Conservation (phyloP, 1,139 yeast genomes). For the Kluyveromyces marxianus region DNA sequence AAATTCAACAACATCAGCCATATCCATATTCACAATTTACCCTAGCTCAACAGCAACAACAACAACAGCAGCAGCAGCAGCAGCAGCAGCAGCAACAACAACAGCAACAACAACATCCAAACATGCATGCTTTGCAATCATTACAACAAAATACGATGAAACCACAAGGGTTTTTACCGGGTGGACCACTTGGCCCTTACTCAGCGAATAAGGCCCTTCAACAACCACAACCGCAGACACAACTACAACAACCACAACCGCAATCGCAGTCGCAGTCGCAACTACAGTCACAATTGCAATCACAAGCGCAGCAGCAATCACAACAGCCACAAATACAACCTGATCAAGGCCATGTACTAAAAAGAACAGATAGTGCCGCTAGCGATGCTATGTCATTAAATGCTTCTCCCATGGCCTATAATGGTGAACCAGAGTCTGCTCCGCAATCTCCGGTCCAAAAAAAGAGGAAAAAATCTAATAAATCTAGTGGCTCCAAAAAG, state of each 20-base stretch:
- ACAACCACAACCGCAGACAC: constrained; percentile 9
- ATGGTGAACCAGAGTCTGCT: neutral
- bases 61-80: constrained; percentile 7
- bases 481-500: constrained; percentile 1
- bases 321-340: neutral
- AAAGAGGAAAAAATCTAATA: neutral
- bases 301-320: constrained; percentile 7
- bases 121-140: constrained; percentile 6
- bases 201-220: neutral
- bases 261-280: constrained; percentile 1
- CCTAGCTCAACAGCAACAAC: constrained; percentile 8
- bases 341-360: neutral
- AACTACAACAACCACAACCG: constrained; percentile 5
- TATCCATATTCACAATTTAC: constrained; percentile 13
- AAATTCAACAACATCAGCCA: constrained; percentile 17
- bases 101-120: neutral
- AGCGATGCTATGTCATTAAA: constrained; percentile 1
- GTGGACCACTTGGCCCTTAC: too few species aligned
- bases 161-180: too few species aligned
- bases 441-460: constrained; percentile 4
- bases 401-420: constrained; percentile 1
- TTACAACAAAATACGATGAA: neutral
- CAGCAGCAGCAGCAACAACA: constrained; percentile 2
- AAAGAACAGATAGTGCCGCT: constrained; percentile 1
- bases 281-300: neutral